A percentile compares a stretch with the other conserved stretches of the same genome.
phyloP scores from a whole-genome alignment of 2,329 filamentous ascomycete genomes.

The Penicillium sp. region DNA sequence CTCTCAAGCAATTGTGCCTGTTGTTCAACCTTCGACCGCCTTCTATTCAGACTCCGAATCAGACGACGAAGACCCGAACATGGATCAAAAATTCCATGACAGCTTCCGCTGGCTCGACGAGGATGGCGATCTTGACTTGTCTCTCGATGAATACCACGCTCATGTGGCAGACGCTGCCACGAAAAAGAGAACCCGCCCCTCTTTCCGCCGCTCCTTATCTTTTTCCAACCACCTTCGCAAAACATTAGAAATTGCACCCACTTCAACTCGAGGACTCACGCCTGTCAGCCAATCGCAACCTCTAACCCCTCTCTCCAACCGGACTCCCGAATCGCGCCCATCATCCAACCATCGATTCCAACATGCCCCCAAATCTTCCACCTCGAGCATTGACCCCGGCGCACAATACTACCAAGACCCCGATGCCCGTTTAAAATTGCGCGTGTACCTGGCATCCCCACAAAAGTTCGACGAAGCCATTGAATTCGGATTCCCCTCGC shows the following conservation, averaged over 20 bases:
- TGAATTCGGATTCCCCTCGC: slow-evolving; percentile 79
- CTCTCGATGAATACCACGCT: slow-evolving; percentile 67
- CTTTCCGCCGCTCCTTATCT: slow-evolving; percentile 69
- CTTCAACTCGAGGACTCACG: slow-evolving; percentile 34
- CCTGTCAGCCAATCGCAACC: slow-evolving; percentile 46
- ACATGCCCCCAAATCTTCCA: slow-evolving; percentile 52
- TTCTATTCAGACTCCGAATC: slow-evolving; percentile 33
- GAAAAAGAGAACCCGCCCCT: slow-evolving; percentile 43
- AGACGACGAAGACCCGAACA: slow-evolving; percentile 33
- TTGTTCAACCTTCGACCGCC: slow-evolving; percentile 22
- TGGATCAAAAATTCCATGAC: slow-evolving; percentile 60
- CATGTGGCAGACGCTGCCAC: slow-evolving; percentile 54
- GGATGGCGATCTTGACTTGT: slow-evolving; percentile 67
- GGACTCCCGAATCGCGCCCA: slow-evolving; percentile 41
- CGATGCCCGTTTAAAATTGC: slow-evolving; percentile 79
- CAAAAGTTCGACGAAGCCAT: slow-evolving; percentile 95
- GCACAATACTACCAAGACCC: slow-evolving; percentile 88
- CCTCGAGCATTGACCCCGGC: slow-evolving; percentile 62
- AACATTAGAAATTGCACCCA: slow-evolving; percentile 27
- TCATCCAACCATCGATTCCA: slow-evolving; percentile 45
- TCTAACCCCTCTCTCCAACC: slow-evolving; percentile 26
- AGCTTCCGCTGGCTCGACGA: slow-evolving; percentile 73
- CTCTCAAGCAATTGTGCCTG: slow-evolving; percentile 13
- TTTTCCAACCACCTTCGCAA: slow-evolving; percentile 64
- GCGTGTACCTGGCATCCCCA: slow-evolving; percentile 80